These are phyloP conservation scores for Komagataea norvegica DNA, from an alignment of 1,139 yeast species.

Conservation along the genomic window DNA sequence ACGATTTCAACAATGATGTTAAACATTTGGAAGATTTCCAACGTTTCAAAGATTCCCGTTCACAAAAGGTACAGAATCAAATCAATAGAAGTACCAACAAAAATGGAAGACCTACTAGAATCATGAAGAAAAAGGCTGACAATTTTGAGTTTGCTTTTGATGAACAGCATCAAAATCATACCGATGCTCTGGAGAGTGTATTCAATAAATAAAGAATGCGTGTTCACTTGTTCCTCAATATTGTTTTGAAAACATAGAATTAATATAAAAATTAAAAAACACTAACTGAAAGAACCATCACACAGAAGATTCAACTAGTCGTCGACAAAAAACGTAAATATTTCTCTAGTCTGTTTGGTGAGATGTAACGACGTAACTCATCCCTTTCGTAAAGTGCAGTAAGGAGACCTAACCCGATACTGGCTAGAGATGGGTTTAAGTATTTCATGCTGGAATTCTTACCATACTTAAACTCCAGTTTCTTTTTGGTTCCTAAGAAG, in stretches of 20 bases:
- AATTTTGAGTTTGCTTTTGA: slow-evolving; percentile 1
- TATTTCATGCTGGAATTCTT: not conserved
- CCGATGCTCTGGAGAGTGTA: slow-evolving; percentile 3
- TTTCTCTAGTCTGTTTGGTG: slow-evolving; percentile 5
- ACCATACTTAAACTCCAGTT: not conserved
- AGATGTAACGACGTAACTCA: not conserved
- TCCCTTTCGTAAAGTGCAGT: not conserved
- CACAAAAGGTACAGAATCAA: not conserved
- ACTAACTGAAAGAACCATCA: too few relatives aligned
- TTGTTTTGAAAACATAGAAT: too few relatives aligned
- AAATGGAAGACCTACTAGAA: not conserved
- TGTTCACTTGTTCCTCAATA: too few relatives aligned
- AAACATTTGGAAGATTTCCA: slow-evolving; percentile 4
- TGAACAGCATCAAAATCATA: not conserved
- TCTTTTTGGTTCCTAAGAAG: slow-evolving; percentile 5
- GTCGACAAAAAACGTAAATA: not conserved
- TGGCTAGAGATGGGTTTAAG: slow-evolving; percentile 6
- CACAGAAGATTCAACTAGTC: too few relatives aligned
- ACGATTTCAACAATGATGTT: slow-evolving; percentile 21
- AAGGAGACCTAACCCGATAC: slow-evolving; percentile 7
- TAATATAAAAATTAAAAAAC: too few relatives aligned
- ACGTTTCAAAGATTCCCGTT: not conserved
- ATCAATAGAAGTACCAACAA: slow-evolving; percentile 2
- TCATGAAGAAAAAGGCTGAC: not conserved
- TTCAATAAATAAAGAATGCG: not conserved